phyloP scores from a whole-genome alignment of 768 basidiomycete species.

The Russula lepida region DNA sequence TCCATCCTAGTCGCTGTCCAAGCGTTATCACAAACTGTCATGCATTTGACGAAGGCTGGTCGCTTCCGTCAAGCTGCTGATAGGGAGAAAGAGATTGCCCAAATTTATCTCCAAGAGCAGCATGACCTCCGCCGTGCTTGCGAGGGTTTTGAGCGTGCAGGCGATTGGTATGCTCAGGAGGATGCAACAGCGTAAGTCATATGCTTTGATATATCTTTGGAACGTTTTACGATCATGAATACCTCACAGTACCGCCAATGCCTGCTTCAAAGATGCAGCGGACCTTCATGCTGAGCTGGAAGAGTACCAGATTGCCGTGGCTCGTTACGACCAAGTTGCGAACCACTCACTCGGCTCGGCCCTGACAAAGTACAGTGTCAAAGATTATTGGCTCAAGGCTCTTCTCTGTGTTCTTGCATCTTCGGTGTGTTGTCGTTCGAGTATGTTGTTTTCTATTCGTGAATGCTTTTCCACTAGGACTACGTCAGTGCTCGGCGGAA shows the following conservation, averaged over 20 bases:
- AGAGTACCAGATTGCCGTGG: constrained; percentile 77
- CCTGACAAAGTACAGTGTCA: constrained; percentile 96
- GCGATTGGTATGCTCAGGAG: constrained; percentile 96
- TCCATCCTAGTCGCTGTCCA: constrained; percentile 71
- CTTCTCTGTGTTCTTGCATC: constrained; percentile 84
- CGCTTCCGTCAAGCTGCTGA: constrained; percentile 97
- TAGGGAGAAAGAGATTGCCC: constrained; percentile 93
- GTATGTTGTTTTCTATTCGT: not conserved
- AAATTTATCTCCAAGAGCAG: constrained; percentile 80
- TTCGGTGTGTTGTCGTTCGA: constrained; percentile 46
- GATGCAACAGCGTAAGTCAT: constrained; percentile 84
- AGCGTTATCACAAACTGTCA: constrained; percentile 77
- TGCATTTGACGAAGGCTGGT: constrained; percentile 72
- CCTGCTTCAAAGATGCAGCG: constrained; percentile 93
- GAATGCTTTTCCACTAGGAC: constrained; percentile 51
- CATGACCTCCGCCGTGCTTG: constrained; percentile 78
- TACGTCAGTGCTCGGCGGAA: constrained; percentile 76
- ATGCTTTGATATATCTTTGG: not conserved
- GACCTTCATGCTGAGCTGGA: constrained; percentile 88
- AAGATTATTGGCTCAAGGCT: constrained; percentile 92
- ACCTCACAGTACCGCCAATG: constrained; percentile 77
- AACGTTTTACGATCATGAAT: constrained; percentile 7
- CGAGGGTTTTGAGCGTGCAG: constrained; percentile 86
- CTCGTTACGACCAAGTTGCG: constrained; percentile 86
- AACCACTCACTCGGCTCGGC: constrained; percentile 69